Percentiles rank a stretch among this genome's conserved stretches.
These are phyloP conservation scores for Kazachstania taianensis DNA, from an alignment of 805 yeast genomes.

Conservation along the genomic window DNA sequence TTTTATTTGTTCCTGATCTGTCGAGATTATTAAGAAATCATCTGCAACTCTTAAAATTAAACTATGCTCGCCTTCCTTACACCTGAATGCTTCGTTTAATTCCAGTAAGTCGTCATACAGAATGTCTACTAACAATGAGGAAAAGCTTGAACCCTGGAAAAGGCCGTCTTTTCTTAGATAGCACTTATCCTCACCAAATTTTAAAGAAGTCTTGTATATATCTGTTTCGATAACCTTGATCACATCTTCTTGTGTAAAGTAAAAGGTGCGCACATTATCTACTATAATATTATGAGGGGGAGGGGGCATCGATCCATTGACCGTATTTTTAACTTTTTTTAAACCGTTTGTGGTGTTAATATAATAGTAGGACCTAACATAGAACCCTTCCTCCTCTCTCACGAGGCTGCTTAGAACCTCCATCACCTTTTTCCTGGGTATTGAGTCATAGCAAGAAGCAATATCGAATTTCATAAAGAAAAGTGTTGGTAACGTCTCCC, in stretches of 20 bases:
- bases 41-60: slow-evolving; percentile 63
- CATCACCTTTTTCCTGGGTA: slow-evolving; percentile 40
- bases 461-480: slow-evolving; percentile 66
- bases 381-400: slow-evolving; percentile 14
- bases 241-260: slow-evolving; percentile 36
- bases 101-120: slow-evolving; percentile 55
- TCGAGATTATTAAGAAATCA: slow-evolving; percentile 69
- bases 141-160: slow-evolving; percentile 76
- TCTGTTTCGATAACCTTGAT: slow-evolving; percentile 41
- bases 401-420: slow-evolving; percentile 23
- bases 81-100: slow-evolving; percentile 20
- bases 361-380: slow-evolving; percentile 22
- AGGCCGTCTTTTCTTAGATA: slow-evolving; percentile 56
- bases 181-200: slow-evolving; percentile 29
- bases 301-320: slow-evolving; percentile 14
- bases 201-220: slow-evolving; percentile 40
- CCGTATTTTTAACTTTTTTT: slow-evolving; percentile 8
- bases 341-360: slow-evolving; percentile 13
- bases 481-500: slow-evolving; percentile 28
- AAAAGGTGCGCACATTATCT: slow-evolving; percentile 29
- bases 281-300: slow-evolving; percentile 15
- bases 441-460: slow-evolving; percentile 63
- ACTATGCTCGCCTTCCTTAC: slow-evolving; percentile 20
- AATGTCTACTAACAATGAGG: slow-evolving; percentile 64
- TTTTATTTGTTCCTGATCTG: slow-evolving; percentile 25